Evolutionary conservation across 805 yeast species (phyloP).

Genomic region (Spathaspora sp.): DNA sequence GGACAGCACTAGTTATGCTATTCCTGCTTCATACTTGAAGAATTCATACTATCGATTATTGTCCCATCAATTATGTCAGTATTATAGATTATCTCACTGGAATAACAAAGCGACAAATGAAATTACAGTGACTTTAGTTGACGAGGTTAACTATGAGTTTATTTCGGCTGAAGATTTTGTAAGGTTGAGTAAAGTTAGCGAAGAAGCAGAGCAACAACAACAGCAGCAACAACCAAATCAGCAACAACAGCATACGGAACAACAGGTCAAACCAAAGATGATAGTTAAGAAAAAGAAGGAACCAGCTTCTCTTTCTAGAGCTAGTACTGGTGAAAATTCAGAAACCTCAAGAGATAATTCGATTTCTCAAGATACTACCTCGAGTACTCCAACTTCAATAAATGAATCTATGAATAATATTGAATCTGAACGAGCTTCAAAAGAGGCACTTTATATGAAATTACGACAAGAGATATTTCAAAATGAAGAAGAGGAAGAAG

Average conservation of each 20-base stretch:
- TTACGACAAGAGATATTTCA: constrained; percentile 37
- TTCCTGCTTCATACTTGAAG: constrained; percentile 36
- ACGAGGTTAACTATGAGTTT: constrained; percentile 13
- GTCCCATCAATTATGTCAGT: constrained; percentile 68
- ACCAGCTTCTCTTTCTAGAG: not conserved
- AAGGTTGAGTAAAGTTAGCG: constrained; percentile 7
- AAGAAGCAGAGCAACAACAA: constrained; percentile 6
- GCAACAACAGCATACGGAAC: not conserved
- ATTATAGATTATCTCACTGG: constrained; percentile 56
- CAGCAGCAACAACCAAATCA: not conserved
- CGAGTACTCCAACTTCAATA: constrained; percentile 2
- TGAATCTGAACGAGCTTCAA: constrained; percentile 26
- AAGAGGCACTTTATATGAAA: constrained; percentile 34
- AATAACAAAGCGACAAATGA: constrained; percentile 17
- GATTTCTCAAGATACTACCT: constrained; percentile 1
- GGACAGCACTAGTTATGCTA: constrained; percentile 9
- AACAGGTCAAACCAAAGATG: constrained; percentile 12
- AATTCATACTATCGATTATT: constrained; percentile 68
- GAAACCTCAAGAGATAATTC: not conserved
- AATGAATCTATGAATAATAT: constrained; percentile 17
- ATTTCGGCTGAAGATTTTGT: constrained; percentile 1
- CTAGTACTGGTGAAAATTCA: not conserved
- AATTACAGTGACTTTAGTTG: constrained; percentile 17
- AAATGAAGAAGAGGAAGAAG: constrained; percentile 10
- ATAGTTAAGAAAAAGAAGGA: constrained; percentile 10